These are phyloP conservation scores for Pestalotiopsis sp. DNA, from an alignment of 2,329 filamentous ascomycete species.

Conservation along the genomic window DNA sequence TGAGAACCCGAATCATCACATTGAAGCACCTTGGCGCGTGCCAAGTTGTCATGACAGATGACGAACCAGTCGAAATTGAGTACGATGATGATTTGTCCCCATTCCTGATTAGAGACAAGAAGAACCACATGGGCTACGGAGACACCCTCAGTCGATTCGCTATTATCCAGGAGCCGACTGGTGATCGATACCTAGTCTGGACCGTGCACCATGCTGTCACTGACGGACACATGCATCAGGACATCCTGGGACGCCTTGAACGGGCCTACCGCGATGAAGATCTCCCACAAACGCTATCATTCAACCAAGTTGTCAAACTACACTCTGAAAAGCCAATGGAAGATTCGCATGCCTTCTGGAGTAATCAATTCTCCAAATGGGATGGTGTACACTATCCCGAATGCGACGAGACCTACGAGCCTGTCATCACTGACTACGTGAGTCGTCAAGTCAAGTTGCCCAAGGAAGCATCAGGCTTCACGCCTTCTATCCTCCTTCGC, in stretches of 20 bases:
- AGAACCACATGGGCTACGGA: constrained; percentile 2
- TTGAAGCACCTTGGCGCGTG: constrained; percentile 9
- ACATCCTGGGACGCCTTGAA: constrained; percentile 7
- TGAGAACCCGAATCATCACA: constrained; percentile 8
- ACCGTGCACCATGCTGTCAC: constrained; percentile 9
- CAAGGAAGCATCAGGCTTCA: constrained; percentile 8
- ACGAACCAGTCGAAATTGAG: constrained; percentile 1
- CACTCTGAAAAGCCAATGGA: neutral
- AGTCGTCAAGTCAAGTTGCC: neutral
- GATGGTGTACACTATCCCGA: neutral
- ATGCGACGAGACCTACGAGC: constrained; percentile 4
- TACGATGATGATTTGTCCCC: constrained; percentile 3
- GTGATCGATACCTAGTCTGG: constrained; percentile 8
- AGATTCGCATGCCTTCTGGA: neutral
- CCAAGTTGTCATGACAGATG: constrained; percentile 9
- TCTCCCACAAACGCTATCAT: neutral
- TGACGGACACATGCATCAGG: constrained; percentile 7
- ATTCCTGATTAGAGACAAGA: constrained; percentile 11
- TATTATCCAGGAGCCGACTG: neutral
- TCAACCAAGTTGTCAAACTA: constrained; percentile 1
- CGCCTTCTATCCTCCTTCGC: constrained; percentile 10
- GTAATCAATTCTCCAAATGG: neutral
- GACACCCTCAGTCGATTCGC: constrained; percentile 1
- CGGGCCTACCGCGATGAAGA: constrained; percentile 1
- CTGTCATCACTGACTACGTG: neutral